These are phyloP conservation scores for Brassica carinata DNA, from an alignment of 345 rosid species.

Conservation along the genomic window DNA sequence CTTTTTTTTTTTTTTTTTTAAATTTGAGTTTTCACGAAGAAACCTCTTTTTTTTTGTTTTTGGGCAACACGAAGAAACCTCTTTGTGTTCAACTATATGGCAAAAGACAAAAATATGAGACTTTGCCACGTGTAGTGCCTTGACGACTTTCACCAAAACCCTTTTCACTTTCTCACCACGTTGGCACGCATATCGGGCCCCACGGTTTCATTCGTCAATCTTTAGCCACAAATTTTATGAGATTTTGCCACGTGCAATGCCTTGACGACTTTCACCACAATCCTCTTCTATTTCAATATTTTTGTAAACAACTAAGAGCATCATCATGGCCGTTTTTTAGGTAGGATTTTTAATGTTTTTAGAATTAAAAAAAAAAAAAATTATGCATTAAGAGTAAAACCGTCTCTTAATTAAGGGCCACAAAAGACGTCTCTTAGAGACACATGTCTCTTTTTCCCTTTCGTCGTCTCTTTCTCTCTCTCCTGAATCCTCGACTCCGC, in stretches of 20 bases:
- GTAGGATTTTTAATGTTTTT: no score
- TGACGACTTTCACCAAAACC: background rate
- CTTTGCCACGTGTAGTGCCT: constrained; percentile 2
- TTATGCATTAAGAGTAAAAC: no score
- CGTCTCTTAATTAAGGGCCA: no score
- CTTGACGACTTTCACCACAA: background rate
- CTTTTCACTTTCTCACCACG: constrained; percentile 1
- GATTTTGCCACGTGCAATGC: background rate
- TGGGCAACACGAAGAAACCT: background rate
- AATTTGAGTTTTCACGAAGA: background rate
- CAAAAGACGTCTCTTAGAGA: no score
- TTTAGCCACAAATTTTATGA: background rate
- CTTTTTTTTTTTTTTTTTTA: no score
- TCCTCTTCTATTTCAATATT: background rate
- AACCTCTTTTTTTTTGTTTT: background rate
- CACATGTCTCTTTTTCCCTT: no score
- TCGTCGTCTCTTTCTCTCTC: no score
- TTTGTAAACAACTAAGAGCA: background rate
- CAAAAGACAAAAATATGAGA: background rate
- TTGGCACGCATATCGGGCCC: background rate
- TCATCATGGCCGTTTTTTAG: no score
- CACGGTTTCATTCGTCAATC: background rate
- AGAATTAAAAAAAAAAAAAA: no score
- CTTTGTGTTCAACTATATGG: constrained; percentile 10
- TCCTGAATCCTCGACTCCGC: no score